Percentiles rank a stretch among this genome's conserved stretches.
Conservation (phyloP, 805 yeast genomes). For the Wickerhamomyces canadensis region DNA sequence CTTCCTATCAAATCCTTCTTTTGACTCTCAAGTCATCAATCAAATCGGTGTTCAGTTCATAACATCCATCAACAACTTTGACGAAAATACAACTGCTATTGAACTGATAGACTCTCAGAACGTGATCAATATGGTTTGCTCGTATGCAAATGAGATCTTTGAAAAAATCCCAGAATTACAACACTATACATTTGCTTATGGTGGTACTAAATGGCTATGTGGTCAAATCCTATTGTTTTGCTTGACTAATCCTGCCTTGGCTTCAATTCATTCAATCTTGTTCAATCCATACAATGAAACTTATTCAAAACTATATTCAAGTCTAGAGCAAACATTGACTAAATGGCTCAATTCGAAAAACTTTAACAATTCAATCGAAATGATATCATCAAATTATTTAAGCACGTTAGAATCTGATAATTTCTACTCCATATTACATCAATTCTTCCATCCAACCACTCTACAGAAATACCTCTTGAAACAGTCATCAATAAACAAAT, state of each 20-base stretch:
- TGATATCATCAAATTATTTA: background rate
- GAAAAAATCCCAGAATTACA: conserved; percentile 11
- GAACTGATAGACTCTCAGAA: conserved; percentile 9
- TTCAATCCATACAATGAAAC: conserved; percentile 8
- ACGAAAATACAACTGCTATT: background rate
- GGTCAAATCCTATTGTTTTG: conserved; percentile 11
- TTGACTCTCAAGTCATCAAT: conserved; percentile 7
- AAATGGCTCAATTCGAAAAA: conserved; percentile 1
- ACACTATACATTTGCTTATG: conserved; percentile 11
- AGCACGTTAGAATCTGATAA: background rate
- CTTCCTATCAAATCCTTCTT: background rate
- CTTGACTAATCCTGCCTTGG: conserved; percentile 5
- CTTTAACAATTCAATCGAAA: background rate
- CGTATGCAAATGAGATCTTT: conserved; percentile 10
- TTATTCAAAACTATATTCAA: background rate
- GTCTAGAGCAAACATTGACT: background rate
- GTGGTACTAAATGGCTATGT: conserved; percentile 13
- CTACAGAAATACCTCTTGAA: conserved; percentile 8
- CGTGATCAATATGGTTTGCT: conserved; percentile 11
- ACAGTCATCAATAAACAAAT: conserved; percentile 2
- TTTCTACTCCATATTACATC: conserved; percentile 5
- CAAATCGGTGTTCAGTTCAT: conserved; percentile 8
- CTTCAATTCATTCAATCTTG: conserved; percentile 7
- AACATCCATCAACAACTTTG: conserved; percentile 6
- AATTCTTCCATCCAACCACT: conserved; percentile 12